Conservation (phyloP, 495 filamentous ascomycete genomes). For the Tuber magnatum region DNA sequence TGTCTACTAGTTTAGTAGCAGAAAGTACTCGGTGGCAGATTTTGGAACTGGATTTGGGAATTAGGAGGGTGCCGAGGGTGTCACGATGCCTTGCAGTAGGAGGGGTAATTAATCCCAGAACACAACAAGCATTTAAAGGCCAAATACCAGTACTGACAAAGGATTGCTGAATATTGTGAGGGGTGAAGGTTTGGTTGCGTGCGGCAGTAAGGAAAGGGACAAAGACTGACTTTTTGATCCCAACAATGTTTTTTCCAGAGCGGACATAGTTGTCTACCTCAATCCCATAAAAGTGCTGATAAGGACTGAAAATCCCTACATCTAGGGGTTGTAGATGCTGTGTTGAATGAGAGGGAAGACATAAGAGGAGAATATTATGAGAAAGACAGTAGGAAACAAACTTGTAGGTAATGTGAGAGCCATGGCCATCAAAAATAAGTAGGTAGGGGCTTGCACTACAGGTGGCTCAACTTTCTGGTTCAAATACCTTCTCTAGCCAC, state of each 20-base stretch:
- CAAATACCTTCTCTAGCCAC: slow-evolving; percentile 5
- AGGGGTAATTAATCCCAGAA: no score
- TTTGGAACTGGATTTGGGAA: no score
- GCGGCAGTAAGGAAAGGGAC: not conserved
- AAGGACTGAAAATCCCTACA: slow-evolving; percentile 7
- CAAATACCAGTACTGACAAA: no score
- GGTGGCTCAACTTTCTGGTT: not conserved
- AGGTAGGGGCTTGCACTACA: not conserved
- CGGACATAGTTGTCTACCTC: slow-evolving; percentile 4
- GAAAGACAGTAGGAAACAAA: slow-evolving; percentile 15
- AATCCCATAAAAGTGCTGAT: no score
- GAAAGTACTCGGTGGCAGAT: no score
- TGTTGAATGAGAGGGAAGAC: slow-evolving; percentile 4
- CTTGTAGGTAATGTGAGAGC: slow-evolving; percentile 8
- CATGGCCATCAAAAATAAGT: slow-evolving; percentile 16
- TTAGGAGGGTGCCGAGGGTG: no score
- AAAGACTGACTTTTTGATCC: slow-evolving; percentile 9
- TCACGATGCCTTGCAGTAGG: no score
- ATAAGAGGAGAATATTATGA: slow-evolving; percentile 3
- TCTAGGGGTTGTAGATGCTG: slow-evolving; percentile 14
- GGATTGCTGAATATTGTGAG: no score
- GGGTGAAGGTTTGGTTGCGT: no score
- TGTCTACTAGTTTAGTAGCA: no score
- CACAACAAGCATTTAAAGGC: no score
- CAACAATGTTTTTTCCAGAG: not conserved